Conservation (phyloP, 495 filamentous ascomycete genomes). For the Trichoderma erinaceum region DNA sequence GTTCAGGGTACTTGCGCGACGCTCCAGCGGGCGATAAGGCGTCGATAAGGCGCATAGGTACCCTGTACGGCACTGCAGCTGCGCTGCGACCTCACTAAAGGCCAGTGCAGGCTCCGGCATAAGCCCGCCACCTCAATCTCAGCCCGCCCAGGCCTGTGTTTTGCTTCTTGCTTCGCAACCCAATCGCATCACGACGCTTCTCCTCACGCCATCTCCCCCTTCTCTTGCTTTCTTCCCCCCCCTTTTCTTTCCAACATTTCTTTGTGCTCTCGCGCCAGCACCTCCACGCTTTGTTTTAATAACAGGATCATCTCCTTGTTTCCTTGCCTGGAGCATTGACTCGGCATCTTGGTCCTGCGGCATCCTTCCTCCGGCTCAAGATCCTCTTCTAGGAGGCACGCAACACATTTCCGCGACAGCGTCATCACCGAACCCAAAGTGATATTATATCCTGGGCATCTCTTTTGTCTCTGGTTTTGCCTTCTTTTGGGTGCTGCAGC, state of each 20-base stretch:
- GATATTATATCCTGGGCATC: not conserved
- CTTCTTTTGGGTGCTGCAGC: constrained; percentile 5
- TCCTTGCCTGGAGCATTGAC: not conserved
- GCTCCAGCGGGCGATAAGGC: constrained; percentile 4
- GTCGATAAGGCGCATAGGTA: not conserved
- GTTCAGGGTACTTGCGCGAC: not conserved
- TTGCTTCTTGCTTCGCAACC: constrained; percentile 4
- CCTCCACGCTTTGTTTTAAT: not conserved
- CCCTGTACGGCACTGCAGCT: not conserved
- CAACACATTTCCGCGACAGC: not conserved
- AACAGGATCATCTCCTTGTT: not conserved
- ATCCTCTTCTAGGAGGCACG: not conserved
- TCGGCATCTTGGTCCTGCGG: not conserved
- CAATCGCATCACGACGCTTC: constrained; percentile 10
- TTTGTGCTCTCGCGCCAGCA: not conserved
- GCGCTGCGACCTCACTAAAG: not conserved
- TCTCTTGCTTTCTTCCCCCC: not conserved
- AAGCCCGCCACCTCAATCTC: constrained; percentile 3
- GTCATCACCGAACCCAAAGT: not conserved
- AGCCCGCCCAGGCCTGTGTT: not conserved
- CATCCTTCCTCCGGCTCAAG: not conserved
- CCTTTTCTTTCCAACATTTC: not conserved
- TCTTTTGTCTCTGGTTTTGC: not conserved
- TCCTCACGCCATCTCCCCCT: constrained; percentile 9
- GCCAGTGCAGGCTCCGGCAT: not conserved